A percentile compares a stretch with the other conserved stretches of the same genome.
Conservation (phyloP, 345 rosid genomes). For the Salix brachista region DNA sequence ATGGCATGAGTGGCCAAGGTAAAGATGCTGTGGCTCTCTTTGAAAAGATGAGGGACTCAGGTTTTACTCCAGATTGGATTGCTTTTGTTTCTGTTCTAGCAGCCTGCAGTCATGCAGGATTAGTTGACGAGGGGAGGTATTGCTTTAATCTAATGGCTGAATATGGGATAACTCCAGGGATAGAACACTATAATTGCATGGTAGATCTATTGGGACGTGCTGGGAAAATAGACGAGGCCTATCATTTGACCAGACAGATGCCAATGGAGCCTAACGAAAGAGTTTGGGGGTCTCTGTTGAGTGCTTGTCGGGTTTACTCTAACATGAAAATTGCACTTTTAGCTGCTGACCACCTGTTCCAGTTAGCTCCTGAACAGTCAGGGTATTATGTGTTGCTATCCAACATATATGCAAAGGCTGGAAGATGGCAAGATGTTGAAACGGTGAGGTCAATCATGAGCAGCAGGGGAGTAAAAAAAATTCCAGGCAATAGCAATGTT, state of each 20-base stretch:
- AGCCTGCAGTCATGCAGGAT: slow-evolving; percentile 73
- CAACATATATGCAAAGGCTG: slow-evolving; percentile 72
- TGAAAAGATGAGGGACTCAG: slow-evolving; percentile 48
- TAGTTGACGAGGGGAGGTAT: slow-evolving; percentile 52
- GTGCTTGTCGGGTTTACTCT: slow-evolving; percentile 57
- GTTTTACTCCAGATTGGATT: slow-evolving; percentile 61
- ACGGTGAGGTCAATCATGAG: slow-evolving; percentile 54
- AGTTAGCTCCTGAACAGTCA: slow-evolving; percentile 55
- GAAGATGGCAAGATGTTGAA: slow-evolving; percentile 65
- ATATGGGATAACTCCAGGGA: slow-evolving; percentile 44
- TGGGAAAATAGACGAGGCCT: slow-evolving; percentile 61
- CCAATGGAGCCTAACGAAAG: slow-evolving; percentile 57
- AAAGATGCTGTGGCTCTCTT: slow-evolving; percentile 53
- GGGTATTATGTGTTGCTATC: slow-evolving; percentile 73
- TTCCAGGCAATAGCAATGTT: slow-evolving; percentile 61
- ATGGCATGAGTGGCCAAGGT: slow-evolving; percentile 63
- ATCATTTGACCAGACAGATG: slow-evolving; percentile 46
- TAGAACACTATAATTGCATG: slow-evolving; percentile 76
- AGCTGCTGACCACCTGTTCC: slow-evolving; percentile 62
- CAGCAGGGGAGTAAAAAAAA: slow-evolving; percentile 52
- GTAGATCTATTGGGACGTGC: slow-evolving; percentile 73
- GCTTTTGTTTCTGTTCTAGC: slow-evolving; percentile 67
- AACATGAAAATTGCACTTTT: slow-evolving; percentile 54
- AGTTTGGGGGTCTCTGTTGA: slow-evolving; percentile 72
- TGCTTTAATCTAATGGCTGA: slow-evolving; percentile 50